phyloP scores from a whole-genome alignment of 2,329 filamentous ascomycete species.

The Fonsecaea pedrosoi region DNA sequence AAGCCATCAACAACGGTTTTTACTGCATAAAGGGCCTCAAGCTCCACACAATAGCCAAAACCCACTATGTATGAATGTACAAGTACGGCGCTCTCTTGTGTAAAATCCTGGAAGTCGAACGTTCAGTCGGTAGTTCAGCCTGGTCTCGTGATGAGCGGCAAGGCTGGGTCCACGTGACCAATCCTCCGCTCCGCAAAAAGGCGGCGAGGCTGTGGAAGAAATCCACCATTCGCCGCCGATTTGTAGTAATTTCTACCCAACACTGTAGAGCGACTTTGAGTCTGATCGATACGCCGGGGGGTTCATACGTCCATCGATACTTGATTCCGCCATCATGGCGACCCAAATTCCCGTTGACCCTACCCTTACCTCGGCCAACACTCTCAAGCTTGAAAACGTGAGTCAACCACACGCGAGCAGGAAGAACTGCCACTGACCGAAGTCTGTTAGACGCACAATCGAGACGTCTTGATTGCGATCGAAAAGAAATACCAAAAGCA shows the following conservation, averaged over 20 bases:
- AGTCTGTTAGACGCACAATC: conserved; percentile 74
- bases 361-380: conserved; percentile 63
- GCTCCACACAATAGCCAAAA: background rate
- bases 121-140: background rate
- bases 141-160: background rate
- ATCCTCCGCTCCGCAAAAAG: conserved; percentile 6
- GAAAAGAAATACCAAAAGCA: conserved; percentile 92
- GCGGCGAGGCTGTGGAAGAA: conserved; percentile 14
- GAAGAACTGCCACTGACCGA: conserved; percentile 9
- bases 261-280: background rate
- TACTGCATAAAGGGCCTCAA: background rate
- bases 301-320: background rate
- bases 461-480: conserved; percentile 78
- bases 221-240: conserved; percentile 3
- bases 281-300: background rate
- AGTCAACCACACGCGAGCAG: conserved; percentile 33
- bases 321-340: conserved; percentile 53
- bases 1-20: background rate
- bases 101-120: background rate
- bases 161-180: background rate
- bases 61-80: background rate
- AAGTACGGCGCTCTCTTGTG: too few relatives aligned
- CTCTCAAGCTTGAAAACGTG: conserved; percentile 69
- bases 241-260: conserved; percentile 12
- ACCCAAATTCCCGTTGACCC: conserved; percentile 63